These are phyloP conservation scores for Colletotrichum gigasporum DNA, from an alignment of 2,329 filamentous ascomycete genomes.

Conservation along the genomic window DNA sequence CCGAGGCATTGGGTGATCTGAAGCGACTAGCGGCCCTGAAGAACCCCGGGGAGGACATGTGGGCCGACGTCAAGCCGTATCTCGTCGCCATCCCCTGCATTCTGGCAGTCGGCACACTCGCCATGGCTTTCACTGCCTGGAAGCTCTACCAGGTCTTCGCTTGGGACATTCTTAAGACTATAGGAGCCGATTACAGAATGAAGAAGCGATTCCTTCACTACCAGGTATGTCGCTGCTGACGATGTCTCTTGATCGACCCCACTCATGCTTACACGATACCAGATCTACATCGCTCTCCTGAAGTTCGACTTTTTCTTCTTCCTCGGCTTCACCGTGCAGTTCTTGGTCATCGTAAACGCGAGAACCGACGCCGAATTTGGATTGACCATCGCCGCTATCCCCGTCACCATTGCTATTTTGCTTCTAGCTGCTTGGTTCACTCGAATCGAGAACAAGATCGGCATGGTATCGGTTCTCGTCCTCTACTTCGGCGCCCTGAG, in stretches of 20 bases:
- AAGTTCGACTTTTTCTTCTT: slow-evolving; percentile 99
- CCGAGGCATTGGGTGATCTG: slow-evolving; percentile 73
- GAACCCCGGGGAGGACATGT: slow-evolving; percentile 60
- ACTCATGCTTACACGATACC: background rate
- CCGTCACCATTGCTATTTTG: slow-evolving; percentile 89
- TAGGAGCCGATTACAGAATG: slow-evolving; percentile 95
- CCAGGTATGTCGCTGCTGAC: slow-evolving; percentile 69
- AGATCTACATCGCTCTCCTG: slow-evolving; percentile 97
- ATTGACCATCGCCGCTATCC: slow-evolving; percentile 88
- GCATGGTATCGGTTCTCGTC: slow-evolving; percentile 82
- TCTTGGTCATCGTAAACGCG: slow-evolving; percentile 87
- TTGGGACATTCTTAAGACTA: slow-evolving; percentile 99
- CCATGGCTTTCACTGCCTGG: slow-evolving; percentile 84
- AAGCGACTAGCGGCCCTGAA: slow-evolving; percentile 44
- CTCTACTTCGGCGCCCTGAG: slow-evolving; percentile 89
- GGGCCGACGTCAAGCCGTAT: slow-evolving; percentile 76
- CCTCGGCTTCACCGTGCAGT: slow-evolving; percentile 97
- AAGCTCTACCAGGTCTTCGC: slow-evolving; percentile 98
- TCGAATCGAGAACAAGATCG: slow-evolving; percentile 80
- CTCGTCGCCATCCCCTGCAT: slow-evolving; percentile 87
- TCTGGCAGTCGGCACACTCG: slow-evolving; percentile 77
- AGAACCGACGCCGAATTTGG: slow-evolving; percentile 79
- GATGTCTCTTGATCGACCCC: background rate
- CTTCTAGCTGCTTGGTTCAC: slow-evolving; percentile 87
- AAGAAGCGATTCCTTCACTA: slow-evolving; percentile 96